Percentiles rank a stretch among this genome's conserved stretches.
Conservation (phyloP, 2,329 filamentous ascomycete species). For the Xylaria multiplex region DNA sequence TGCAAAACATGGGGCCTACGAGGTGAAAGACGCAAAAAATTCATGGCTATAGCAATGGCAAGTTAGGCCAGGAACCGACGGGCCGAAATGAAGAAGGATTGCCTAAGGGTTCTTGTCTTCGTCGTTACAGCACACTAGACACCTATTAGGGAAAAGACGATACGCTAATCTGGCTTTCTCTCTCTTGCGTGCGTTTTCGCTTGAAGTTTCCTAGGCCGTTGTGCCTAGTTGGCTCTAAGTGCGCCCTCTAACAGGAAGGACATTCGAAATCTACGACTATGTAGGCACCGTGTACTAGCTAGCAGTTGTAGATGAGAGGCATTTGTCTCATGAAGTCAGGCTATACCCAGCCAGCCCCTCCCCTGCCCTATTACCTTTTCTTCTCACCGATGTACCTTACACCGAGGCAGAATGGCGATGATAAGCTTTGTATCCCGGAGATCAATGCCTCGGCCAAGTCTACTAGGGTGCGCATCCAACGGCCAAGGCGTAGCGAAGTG, state of each 20-base stretch:
- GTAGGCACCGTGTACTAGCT: background rate
- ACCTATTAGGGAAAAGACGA: background rate
- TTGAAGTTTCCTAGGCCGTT: background rate
- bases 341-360: background rate
- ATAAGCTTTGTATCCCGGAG: conserved; percentile 16
- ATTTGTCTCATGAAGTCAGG: background rate
- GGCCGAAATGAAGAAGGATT: conserved; percentile 32
- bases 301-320: background rate
- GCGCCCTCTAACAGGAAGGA: background rate
- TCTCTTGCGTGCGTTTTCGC: background rate
- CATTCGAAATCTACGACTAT: background rate
- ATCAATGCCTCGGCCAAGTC: background rate
- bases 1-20: background rate
- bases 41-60: background rate
- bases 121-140: background rate
- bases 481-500: no score
- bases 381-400: conserved; percentile 5
- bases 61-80: conserved; percentile 18
- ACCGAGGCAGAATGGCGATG: background rate
- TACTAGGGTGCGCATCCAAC: background rate
- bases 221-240: background rate
- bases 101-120: conserved; percentile 2
- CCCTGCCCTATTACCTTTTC: background rate
- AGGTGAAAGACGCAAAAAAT: background rate
- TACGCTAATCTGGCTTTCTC: background rate